Conservation (phyloP, 176 grass and related monocot genomes). For the Lolium multiflorum region DNA sequence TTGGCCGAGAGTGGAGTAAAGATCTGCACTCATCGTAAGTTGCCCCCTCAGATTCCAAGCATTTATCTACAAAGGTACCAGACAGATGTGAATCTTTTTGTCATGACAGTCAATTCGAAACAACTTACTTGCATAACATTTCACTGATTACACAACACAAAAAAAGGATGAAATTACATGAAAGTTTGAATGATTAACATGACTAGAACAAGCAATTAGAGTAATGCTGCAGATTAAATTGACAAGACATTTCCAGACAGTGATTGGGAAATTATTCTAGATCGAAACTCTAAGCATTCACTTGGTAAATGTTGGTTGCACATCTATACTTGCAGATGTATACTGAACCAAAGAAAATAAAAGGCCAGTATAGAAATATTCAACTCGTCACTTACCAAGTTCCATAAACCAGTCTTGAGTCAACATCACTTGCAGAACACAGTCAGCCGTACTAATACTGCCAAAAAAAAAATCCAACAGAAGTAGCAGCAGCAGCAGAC, state of each 20-base stretch:
- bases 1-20: neutral
- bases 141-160: neutral
- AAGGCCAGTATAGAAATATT: too few relatives aligned
- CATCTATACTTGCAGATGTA: neutral
- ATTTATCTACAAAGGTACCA: neutral
- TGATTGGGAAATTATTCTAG: neutral
- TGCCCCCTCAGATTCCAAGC: neutral
- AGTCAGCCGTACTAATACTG: neutral
- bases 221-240: neutral
- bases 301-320: neutral
- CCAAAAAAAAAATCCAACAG: neutral
- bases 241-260: neutral
- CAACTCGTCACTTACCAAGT: neutral
- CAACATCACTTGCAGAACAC: neutral
- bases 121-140: neutral
- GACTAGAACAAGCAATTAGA: neutral
- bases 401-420: neutral
- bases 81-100: neutral
- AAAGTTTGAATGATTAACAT: neutral
- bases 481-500: neutral
- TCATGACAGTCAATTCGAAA: neutral
- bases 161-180: neutral
- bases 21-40: neutral
- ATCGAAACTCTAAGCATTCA: neutral
- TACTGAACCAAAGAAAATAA: neutral